phyloP scores from a whole-genome alignment of 2,329 filamentous ascomycete genomes.

The Fusarium sp. region DNA sequence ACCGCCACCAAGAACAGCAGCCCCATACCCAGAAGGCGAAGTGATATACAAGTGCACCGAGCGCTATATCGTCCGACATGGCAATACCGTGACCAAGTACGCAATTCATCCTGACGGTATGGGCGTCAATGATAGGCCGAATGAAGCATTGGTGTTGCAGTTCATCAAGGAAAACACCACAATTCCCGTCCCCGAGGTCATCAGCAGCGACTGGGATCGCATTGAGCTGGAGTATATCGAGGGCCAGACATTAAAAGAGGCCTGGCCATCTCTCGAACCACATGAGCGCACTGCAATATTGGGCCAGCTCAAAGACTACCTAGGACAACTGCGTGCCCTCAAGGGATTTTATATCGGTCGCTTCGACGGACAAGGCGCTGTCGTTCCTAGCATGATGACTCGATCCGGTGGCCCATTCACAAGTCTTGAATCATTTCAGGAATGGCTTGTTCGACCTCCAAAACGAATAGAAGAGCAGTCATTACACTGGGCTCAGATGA shows the following conservation, averaged over 20 bases:
- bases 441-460: constrained; percentile 39
- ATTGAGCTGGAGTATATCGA: constrained; percentile 42
- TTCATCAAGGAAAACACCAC: constrained; percentile 38
- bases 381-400: constrained; percentile 36
- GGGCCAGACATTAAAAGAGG: constrained; percentile 40
- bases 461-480: constrained; percentile 19
- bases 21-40: constrained; percentile 37
- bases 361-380: constrained; percentile 34
- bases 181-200: constrained; percentile 41
- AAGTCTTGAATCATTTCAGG: constrained; percentile 27
- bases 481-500: constrained; percentile 39
- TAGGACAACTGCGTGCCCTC: constrained; percentile 32
- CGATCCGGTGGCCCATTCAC: constrained; percentile 38
- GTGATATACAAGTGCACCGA: constrained; percentile 11
- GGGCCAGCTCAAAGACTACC: constrained; percentile 35
- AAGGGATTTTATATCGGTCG: constrained; percentile 33
- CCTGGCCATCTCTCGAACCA: constrained; percentile 28
- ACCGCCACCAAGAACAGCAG: constrained; percentile 18
- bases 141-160: constrained; percentile 26
- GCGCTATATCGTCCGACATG: constrained; percentile 24
- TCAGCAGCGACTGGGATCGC: constrained; percentile 42
- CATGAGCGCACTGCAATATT: constrained; percentile 31
- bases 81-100: constrained; percentile 36
- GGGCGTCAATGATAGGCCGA: constrained; percentile 24
- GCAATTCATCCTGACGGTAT: constrained; percentile 27